These are phyloP conservation scores for Inosperma sp. DNA, from an alignment of 768 basidiomycete genomes.

Conservation along the genomic window DNA sequence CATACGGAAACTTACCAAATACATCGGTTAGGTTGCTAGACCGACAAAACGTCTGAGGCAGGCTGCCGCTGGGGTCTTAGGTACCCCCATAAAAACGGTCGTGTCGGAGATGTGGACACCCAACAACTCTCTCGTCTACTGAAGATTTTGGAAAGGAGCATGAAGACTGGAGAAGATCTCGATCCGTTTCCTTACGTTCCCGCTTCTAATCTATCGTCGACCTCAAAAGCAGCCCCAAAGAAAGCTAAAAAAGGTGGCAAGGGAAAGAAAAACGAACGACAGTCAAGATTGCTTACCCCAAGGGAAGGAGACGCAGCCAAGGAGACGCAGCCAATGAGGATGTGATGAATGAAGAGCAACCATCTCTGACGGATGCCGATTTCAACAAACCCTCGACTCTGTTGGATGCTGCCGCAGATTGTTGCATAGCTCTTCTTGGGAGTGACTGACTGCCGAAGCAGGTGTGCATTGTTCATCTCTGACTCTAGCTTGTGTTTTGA, in stretches of 20 bases:
- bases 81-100: slow-evolving; percentile 50
- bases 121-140: slow-evolving; percentile 58
- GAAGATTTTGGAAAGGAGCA: slow-evolving; percentile 74
- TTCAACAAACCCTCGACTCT: slow-evolving; percentile 46
- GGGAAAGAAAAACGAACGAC: slow-evolving; percentile 34
- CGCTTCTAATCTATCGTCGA: slow-evolving; percentile 19
- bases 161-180: slow-evolving; percentile 69
- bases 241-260: slow-evolving; percentile 45
- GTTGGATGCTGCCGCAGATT: slow-evolving; percentile 75
- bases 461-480: slow-evolving; percentile 39
- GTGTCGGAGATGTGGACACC: slow-evolving; percentile 66
- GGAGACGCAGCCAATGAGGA: slow-evolving; percentile 20
- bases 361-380: slow-evolving; percentile 40
- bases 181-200: slow-evolving; percentile 55
- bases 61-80: slow-evolving; percentile 32
- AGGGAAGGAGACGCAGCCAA: slow-evolving; percentile 27
- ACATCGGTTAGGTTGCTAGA: slow-evolving; percentile 61
- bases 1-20: slow-evolving; percentile 66
- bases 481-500: slow-evolving; percentile 1
- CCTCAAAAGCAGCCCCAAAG: slow-evolving; percentile 42
- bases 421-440: slow-evolving; percentile 70
- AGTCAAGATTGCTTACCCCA: slow-evolving; percentile 44
- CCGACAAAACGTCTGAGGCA: slow-evolving; percentile 67
- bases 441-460: slow-evolving; percentile 83
- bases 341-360: slow-evolving; percentile 9